A percentile compares a stretch with the other conserved stretches of the same genome.
phyloP scores from a whole-genome alignment of 2,329 filamentous ascomycete species.

The Aulographum hederae region DNA sequence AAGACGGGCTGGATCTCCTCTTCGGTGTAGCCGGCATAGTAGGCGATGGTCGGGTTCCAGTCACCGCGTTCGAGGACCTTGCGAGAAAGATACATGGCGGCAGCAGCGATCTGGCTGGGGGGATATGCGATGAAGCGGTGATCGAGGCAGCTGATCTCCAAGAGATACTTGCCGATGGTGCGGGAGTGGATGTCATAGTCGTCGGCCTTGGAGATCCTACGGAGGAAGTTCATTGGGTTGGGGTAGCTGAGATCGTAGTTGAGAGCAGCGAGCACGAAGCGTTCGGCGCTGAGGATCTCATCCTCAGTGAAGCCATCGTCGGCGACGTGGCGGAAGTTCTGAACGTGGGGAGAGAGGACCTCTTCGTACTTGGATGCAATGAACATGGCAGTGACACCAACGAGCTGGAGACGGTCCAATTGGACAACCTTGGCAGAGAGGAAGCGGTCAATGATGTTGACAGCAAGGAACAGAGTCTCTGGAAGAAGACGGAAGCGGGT shows the following conservation, averaged over 20 bases:
- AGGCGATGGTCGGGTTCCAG: slow-evolving; percentile 77
- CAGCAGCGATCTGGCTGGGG: slow-evolving; percentile 78
- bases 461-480: slow-evolving; percentile 87
- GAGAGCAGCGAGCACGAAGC: slow-evolving; percentile 76
- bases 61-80: slow-evolving; percentile 77
- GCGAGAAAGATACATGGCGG: slow-evolving; percentile 86
- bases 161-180: slow-evolving; percentile 91
- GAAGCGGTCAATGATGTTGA: slow-evolving; percentile 98
- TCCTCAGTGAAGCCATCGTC: slow-evolving; percentile 91
- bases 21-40: slow-evolving; percentile 88
- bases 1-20: slow-evolving; percentile 87
- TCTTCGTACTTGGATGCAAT: slow-evolving; percentile 99
- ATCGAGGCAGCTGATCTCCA: slow-evolving; percentile 91
- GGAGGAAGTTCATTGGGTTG: slow-evolving; percentile 99
- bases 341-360: slow-evolving; percentile 87
- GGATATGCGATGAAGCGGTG: slow-evolving; percentile 83
- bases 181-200: slow-evolving; percentile 98
- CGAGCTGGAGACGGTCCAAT: slow-evolving; percentile 86
- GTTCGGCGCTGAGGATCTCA: slow-evolving; percentile 93
- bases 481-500: slow-evolving; percentile 89
- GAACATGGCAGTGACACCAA: slow-evolving; percentile 98
- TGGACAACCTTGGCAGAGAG: slow-evolving; percentile 89
- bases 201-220: slow-evolving; percentile 96
- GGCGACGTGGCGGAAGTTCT: slow-evolving; percentile 92
- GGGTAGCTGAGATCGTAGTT: slow-evolving; percentile 97